Evolutionary conservation across 2,329 filamentous ascomycete species (phyloP).

Genomic region (Monosporascus sp.): DNA sequence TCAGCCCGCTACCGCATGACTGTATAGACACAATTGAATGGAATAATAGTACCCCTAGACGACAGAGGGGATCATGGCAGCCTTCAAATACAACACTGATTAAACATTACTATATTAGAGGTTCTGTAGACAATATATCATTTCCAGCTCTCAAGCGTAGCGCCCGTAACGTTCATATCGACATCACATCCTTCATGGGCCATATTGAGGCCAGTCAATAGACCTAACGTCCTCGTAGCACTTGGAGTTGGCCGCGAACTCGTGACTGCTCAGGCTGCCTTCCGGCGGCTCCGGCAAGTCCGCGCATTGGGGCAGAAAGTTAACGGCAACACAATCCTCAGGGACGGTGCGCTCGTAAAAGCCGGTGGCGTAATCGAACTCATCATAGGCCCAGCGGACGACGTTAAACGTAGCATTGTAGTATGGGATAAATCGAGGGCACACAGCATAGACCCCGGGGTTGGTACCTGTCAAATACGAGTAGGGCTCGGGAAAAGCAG

Average conservation of each 20-base stretch:
- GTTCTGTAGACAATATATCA: background rate
- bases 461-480: conserved; percentile 22
- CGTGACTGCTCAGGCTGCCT: conserved; percentile 33
- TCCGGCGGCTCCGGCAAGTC: conserved; percentile 30
- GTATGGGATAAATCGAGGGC: conserved; percentile 37
- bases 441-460: conserved; percentile 36
- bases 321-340: conserved; percentile 36
- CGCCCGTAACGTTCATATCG: background rate
- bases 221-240: conserved; percentile 38
- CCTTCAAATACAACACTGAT: no score
- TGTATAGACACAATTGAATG: no score
- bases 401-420: conserved; percentile 34
- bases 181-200: background rate
- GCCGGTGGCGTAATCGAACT: conserved; percentile 8
- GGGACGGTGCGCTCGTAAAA: conserved; percentile 24
- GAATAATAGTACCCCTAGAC: no score
- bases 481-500: conserved; percentile 30
- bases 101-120: background rate
- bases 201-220: conserved; percentile 33
- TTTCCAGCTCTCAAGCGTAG: background rate
- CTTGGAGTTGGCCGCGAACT: conserved; percentile 30
- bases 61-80: no score
- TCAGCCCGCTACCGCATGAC: no score
- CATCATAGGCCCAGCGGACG: conserved; percentile 32
- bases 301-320: conserved; percentile 40